Evolutionary conservation across 2,329 filamentous ascomycete genomes (phyloP), one percentile per base, ranked within the genome.

Genomic region (Fusarium oxysporum): DNA sequence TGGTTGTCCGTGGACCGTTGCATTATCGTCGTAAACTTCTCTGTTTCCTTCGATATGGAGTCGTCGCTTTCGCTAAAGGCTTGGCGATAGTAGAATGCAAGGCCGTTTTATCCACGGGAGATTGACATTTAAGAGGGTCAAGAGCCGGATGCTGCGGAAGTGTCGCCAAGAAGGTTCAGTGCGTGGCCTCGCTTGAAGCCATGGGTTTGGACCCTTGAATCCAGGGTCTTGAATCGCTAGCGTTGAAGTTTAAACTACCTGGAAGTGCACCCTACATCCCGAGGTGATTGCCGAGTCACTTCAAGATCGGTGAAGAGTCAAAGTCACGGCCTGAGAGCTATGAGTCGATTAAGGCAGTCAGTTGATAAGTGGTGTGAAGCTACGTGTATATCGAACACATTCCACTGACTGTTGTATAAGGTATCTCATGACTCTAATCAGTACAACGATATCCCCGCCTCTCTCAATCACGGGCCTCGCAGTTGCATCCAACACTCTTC

Each of bases 1-100:
- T 6, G 1, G 0, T 6, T 25, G 11, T 25, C 30, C 47, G n/a
- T 19, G 0, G n/a, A 3, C 47, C 16, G 16, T 33, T 33, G 16
- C 8, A 33, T 19, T 3, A 12, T 35, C 6, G n/a, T 33, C 30
- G 21, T 10, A 33, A 23, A 8, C 21, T 16, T 23, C 16, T 5
- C 8, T 51, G 6, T 19, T 6, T 19, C 8, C 11, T 19, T 33
- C 16, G 47, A 33, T 5, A 19, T 33, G 47, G 47, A 13, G 30
- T 13, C 30, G 3, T 23, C 47, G 47, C n/a, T 50, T 19, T 14
- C 30, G 30, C 47, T 14, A 25, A 51, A 4, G 5, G 16, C 47
- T 51, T 51, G 30, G 30, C 30, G 14, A 23, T 33, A 23, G 5
- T 33, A 16, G 8, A 14, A 23, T 51, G 47, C 11, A 19, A 38